Evolutionary conservation across 139 green algal species (phyloP), one percentile per base, ranked within the genome.

Genomic region (Pleodorina starrii): DNA sequence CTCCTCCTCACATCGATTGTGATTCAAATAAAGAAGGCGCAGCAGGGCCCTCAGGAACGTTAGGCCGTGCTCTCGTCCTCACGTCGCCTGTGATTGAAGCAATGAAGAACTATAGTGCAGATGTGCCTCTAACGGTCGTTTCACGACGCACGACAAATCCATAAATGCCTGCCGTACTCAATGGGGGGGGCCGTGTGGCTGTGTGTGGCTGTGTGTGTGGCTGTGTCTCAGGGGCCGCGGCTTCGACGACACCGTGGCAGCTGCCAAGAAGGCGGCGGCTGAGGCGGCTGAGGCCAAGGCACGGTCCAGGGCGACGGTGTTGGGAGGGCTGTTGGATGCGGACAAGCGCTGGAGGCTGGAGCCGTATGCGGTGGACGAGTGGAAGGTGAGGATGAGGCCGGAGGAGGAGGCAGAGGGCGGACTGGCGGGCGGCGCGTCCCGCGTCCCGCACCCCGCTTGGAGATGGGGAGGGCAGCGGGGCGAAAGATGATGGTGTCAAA

Each of bases 271-370:
- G 75, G 54, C 63, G 0, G 66, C 63, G 42, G 29, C 59, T 51
- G 60, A 86, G 48, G 19, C 32, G n/a, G 79, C 69, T 21, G 60
- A 25, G 46, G 21, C 68, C 42, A 35, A 48, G 27, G 43, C 42
- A 27, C 29, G 48, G 1, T 16, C 27, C 43, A 38, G 66, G 87
- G 38, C 40, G 40, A 27, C 10, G 40, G 82, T 73, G 17, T 38
- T 89, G 66, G 90, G 88, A 29, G 84, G 74, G 36, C 54, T 95
- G 46, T 71, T 75, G 32, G 91, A 96, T n/a, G 69, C 76, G 17
- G 94, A 96, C 90, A 90, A 92, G 63, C 94, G 96, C 75, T 97
- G 97, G 95, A 40, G 94, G 83, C 89, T 98, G 60, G 59, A 82
- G 35, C 82, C 95, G 6, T 83, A 87, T 32, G 81, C 90, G 36